Evolutionary conservation across 2,329 filamentous ascomycete species (phyloP).

Genomic region (Pseudogymnoascus sp.): DNA sequence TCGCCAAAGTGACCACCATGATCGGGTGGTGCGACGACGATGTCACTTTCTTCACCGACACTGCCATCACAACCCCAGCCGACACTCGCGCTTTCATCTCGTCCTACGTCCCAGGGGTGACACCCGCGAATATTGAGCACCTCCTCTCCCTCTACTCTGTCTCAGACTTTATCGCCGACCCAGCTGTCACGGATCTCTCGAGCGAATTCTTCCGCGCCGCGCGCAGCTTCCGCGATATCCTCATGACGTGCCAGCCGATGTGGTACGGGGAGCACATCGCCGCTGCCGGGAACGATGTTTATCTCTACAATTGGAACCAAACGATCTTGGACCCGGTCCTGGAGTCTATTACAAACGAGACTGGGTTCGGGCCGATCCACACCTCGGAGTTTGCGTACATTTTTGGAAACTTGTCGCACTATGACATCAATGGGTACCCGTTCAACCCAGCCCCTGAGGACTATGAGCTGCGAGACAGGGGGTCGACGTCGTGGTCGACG

Average conservation of each 20-base stretch:
- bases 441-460: constrained; percentile 36
- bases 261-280: constrained; percentile 37
- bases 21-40: constrained; percentile 16
- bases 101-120: neutral
- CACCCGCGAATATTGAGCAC: constrained; percentile 36
- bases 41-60: constrained; percentile 7
- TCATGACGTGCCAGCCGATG: constrained; percentile 42
- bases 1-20: constrained; percentile 15
- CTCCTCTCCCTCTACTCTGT: constrained; percentile 46
- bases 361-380: constrained; percentile 42
- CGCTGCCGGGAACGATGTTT: constrained; percentile 36
- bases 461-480: constrained; percentile 33
- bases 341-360: constrained; percentile 25
- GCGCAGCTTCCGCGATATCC: constrained; percentile 44
- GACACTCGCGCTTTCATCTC: constrained; percentile 26
- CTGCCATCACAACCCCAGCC: constrained; percentile 25
- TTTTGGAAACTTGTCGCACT: constrained; percentile 41
- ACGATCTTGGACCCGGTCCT: constrained; percentile 44
- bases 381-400: constrained; percentile 48
- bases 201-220: constrained; percentile 45
- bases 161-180: constrained; percentile 37
- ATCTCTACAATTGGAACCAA: constrained; percentile 48
- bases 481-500: constrained; percentile 42
- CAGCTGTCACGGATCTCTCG: constrained; percentile 33
- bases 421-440: constrained; percentile 31